Percentiles rank a stretch among this genome's conserved stretches.
Conservation (phyloP, 2,329 filamentous ascomycete genomes). For the Hypoxylon sp. region DNA sequence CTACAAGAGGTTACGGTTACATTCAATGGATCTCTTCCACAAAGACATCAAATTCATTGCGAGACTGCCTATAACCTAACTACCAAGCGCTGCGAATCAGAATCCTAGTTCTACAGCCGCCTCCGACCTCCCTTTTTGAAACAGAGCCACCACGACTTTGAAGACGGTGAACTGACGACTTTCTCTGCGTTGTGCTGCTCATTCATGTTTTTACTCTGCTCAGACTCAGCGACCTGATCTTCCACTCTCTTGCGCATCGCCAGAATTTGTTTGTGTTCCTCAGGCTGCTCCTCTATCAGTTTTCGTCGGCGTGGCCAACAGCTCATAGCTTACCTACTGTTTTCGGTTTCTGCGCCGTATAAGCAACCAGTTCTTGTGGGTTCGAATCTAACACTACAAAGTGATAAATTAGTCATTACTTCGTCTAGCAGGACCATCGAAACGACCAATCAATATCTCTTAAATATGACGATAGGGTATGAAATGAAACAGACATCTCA, state of each 20-base stretch:
- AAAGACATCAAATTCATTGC: too few species aligned
- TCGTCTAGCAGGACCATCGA: background rate
- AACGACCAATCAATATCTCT: background rate
- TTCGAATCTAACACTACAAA: background rate
- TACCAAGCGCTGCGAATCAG: background rate
- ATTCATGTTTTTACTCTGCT: background rate
- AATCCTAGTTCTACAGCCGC: background rate
- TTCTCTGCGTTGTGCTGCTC: slow-evolving; percentile 1
- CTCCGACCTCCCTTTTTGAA: background rate
- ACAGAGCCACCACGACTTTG: background rate
- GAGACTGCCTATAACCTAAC: too few species aligned
- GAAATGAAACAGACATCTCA: background rate
- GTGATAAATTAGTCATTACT: background rate
- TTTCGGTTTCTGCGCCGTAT: background rate
- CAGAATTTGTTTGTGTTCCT: background rate
- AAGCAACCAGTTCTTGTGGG: background rate
- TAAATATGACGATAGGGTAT: background rate
- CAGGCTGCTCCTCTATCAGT: background rate
- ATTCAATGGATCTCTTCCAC: too few species aligned
- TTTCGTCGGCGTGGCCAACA: background rate
- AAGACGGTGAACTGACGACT: background rate
- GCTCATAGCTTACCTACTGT: background rate
- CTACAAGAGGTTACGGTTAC: background rate
- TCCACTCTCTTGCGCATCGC: slow-evolving; percentile 3
- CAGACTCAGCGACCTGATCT: slow-evolving; percentile 2